These are phyloP conservation scores for Alternaria arbusti DNA, from an alignment of 2,329 filamentous ascomycete genomes.

Conservation along the genomic window DNA sequence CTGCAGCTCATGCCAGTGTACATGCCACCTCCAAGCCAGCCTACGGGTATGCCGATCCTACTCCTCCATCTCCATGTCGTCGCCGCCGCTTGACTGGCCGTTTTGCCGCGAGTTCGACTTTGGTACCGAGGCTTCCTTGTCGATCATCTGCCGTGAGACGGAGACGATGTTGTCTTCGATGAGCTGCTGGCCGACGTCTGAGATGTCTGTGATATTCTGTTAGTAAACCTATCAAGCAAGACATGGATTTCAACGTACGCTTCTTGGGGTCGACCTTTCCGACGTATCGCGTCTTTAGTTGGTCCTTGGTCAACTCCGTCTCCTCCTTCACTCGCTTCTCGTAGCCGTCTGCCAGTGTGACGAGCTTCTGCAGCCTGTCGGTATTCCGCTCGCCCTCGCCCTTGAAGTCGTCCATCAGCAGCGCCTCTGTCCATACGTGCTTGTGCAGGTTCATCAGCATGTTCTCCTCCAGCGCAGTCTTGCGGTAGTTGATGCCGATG, in stretches of 20 bases:
- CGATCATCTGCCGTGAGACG: slow-evolving; percentile 98
- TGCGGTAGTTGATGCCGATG: slow-evolving; percentile 97
- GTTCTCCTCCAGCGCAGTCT: slow-evolving; percentile 96
- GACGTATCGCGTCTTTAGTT: slow-evolving; percentile 98
- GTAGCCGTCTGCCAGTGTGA: slow-evolving; percentile 90
- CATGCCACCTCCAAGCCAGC: background rate
- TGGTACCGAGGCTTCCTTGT: slow-evolving; percentile 96
- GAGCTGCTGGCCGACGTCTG: slow-evolving; percentile 92
- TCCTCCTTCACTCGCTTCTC: slow-evolving; percentile 99
- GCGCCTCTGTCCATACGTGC: slow-evolving; percentile 97
- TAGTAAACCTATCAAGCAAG: too few relatives aligned
- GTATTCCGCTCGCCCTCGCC: slow-evolving; percentile 84
- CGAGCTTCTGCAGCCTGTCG: slow-evolving; percentile 83
- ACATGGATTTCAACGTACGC: slow-evolving; percentile 51
- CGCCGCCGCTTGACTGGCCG: slow-evolving; percentile 33
- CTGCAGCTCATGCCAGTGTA: background rate
- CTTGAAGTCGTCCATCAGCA: slow-evolving; percentile 96
- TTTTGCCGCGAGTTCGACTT: slow-evolving; percentile 41
- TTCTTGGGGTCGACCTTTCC: slow-evolving; percentile 99
- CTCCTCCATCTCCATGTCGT: slow-evolving; percentile 37
- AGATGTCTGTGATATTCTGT: slow-evolving; percentile 65
- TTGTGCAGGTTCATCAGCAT: slow-evolving; percentile 99
- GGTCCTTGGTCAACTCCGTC: slow-evolving; percentile 94
- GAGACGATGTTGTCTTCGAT: slow-evolving; percentile 99
- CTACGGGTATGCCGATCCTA: background rate